phyloP scores from a whole-genome alignment of 192 early-diverging fungal species.

The Backusella morwellensis region DNA sequence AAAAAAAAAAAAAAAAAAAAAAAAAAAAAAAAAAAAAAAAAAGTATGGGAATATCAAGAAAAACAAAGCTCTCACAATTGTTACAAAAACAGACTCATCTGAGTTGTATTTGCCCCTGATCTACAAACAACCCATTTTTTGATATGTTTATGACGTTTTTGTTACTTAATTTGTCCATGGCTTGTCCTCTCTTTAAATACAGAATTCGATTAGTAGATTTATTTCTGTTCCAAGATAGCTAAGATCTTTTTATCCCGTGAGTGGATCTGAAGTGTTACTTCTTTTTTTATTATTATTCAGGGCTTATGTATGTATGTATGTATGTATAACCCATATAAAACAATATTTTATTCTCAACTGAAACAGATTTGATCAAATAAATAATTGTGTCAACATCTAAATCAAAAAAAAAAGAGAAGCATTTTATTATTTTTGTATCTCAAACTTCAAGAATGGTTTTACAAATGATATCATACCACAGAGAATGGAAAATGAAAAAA shows the following conservation, averaged over 20 bases:
- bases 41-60: background rate
- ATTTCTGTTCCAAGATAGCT: background rate
- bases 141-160: background rate
- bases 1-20: no score
- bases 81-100: constrained; percentile 1
- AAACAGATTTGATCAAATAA: background rate
- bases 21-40: background rate
- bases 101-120: background rate
- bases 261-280: background rate
- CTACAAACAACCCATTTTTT: background rate
- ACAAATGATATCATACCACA: background rate
- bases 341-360: background rate
- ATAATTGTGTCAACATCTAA: background rate
- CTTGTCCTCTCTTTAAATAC: background rate
- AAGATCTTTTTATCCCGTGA: background rate
- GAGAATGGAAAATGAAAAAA: background rate
- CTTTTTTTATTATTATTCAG: background rate
- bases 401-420: background rate
- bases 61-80: background rate
- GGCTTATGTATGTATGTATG: background rate
- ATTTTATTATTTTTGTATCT: background rate
- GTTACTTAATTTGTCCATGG: background rate
- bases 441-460: background rate
- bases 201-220: background rate
- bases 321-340: background rate